Evolutionary conservation across 2,329 filamentous ascomycete species (phyloP), one percentile per base, ranked within the genome.

Genomic region (Ceratocystis cubensis): DNA sequence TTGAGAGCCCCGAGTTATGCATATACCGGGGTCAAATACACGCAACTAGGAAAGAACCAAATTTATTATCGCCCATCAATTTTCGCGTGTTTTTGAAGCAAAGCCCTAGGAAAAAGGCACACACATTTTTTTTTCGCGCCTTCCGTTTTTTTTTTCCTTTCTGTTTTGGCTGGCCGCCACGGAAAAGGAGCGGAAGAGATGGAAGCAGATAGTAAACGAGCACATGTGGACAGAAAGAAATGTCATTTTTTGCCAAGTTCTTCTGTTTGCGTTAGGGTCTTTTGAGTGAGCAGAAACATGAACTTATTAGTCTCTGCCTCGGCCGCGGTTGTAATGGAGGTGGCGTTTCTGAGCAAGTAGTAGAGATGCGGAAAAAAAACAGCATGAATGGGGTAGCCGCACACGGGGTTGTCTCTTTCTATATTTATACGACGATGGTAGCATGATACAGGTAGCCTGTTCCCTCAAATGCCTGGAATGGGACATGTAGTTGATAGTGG

Each of bases 401-500:
- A 41, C 37, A 13, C 37, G 37, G 45, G 45, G 1, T 2, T 50
- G 48, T 25, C 8, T 50, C 8, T 50, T 50, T 50, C 22, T 20
- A 10, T 25, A 10, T 50, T 50, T 53, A 5, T 25, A 41, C 4
- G 10, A 41, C 3, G 10, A 41, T 41, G 37, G 37, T 13, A 41
- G 30, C 30, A 33, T 33, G 30, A 33, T 33, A 33, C 30, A 7
- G 37, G 37, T 13, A 15, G 37, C 10, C 37, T 15, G 10, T 41
- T 41, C 15, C 22, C n/a, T n/a, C n/a, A 3, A 22, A 50, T 3
- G 6, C 10, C n/a, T 20, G 22, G 46, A 8, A n/a, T 50, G 22
- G 13, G 25, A 59, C 56, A 15, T 59, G 56, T 59, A 59, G 56
- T 59, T 17, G 56, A 59, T 59, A 59, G 56, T 59, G 56, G 56